Conservation (phyloP, 1,139 yeast species). For the Blastobotrys petasosporus region DNA sequence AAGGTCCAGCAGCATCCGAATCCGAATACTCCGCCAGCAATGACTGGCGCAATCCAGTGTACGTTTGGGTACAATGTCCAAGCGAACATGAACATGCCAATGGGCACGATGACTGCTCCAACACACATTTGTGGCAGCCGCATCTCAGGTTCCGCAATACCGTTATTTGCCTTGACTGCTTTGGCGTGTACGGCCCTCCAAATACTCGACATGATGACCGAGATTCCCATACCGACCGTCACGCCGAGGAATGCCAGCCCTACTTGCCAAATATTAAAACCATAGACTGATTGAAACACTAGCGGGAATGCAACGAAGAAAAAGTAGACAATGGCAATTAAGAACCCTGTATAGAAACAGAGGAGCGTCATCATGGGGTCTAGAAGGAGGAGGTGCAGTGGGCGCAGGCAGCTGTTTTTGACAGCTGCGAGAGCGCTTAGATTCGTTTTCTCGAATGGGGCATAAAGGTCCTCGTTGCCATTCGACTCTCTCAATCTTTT, state of each 20-base stretch:
- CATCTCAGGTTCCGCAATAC: constrained; percentile 45
- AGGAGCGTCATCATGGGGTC: constrained; percentile 60
- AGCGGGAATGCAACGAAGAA: constrained; percentile 61
- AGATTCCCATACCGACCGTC: constrained; percentile 39
- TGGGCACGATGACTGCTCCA: constrained; percentile 46
- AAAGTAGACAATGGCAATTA: constrained; percentile 54
- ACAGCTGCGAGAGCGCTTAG: constrained; percentile 40
- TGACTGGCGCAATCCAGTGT: constrained; percentile 79
- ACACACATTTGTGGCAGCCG: constrained; percentile 45
- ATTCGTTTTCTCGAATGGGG: constrained; percentile 39
- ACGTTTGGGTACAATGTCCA: constrained; percentile 63
- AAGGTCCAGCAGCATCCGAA: constrained; percentile 49
- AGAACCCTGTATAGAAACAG: constrained; percentile 57
- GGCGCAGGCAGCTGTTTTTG: constrained; percentile 48
- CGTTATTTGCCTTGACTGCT: constrained; percentile 25
- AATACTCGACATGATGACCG: constrained; percentile 19
- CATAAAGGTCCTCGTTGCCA: constrained; percentile 25
- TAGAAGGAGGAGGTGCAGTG: constrained; percentile 45
- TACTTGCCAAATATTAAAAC: constrained; percentile 34
- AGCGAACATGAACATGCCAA: constrained; percentile 60
- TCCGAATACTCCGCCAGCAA: constrained; percentile 56
- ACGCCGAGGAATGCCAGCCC: constrained; percentile 54
- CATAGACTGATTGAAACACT: constrained; percentile 45
- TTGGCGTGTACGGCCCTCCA: constrained; percentile 17
- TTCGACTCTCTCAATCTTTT: constrained; percentile 30